phyloP scores from a whole-genome alignment of 768 basidiomycete genomes.

The Sporobolomyces pararoseus region DNA sequence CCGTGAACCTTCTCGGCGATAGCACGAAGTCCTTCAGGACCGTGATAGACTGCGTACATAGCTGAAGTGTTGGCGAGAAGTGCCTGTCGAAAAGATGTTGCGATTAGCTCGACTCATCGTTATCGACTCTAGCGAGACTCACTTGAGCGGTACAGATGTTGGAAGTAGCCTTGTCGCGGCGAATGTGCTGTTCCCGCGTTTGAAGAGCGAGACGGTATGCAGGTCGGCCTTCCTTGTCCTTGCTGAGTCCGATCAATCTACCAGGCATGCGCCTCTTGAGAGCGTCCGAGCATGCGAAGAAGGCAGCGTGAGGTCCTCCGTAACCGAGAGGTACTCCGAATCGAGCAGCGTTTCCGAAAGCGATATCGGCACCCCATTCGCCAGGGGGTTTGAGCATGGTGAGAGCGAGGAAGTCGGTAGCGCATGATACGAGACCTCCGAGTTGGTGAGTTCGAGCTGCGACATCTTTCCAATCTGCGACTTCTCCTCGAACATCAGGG shows the following conservation, averaged over 20 bases:
- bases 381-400: slow-evolving; percentile 91
- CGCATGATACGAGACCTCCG: slow-evolving; percentile 78
- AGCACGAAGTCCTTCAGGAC: slow-evolving; percentile 72
- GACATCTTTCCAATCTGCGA: slow-evolving; percentile 68
- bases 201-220: slow-evolving; percentile 92
- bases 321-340: slow-evolving; percentile 98
- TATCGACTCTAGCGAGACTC: too few species aligned
- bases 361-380: slow-evolving; percentile 98
- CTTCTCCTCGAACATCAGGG: slow-evolving; percentile 79
- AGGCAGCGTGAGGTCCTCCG: slow-evolving; percentile 94
- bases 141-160: slow-evolving; percentile 84
- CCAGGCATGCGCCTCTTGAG: slow-evolving; percentile 99
- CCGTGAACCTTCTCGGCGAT: slow-evolving; percentile 90
- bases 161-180: slow-evolving; percentile 95
- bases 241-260: slow-evolving; percentile 82
- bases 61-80: slow-evolving; percentile 98
- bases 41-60: slow-evolving; percentile 93
- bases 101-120: background rate
- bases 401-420: slow-evolving; percentile 87
- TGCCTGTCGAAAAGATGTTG: slow-evolving; percentile 57
- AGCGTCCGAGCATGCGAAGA: slow-evolving; percentile 88
- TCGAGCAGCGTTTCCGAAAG: slow-evolving; percentile 87
- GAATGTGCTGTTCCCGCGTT: slow-evolving; percentile 61
- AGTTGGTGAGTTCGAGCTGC: slow-evolving; percentile 65
- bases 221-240: slow-evolving; percentile 73